Percentiles rank a stretch among this genome's conserved stretches.
Evolutionary conservation across 345 rosid species (phyloP).

Genomic region (Eucalyptus tenuipes): DNA sequence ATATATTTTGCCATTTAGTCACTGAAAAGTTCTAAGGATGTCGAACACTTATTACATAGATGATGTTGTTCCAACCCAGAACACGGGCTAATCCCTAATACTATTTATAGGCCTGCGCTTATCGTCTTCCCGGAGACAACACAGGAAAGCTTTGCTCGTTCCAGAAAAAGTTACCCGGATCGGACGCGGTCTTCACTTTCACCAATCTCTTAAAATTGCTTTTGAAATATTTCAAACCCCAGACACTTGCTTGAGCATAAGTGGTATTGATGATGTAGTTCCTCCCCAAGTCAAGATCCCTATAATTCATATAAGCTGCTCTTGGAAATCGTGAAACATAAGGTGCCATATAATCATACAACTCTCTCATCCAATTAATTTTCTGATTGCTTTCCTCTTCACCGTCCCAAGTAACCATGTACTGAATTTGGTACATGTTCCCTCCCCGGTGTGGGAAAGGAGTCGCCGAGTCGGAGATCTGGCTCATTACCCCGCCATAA

Average conservation of each 20-base stretch:
- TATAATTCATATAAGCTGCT: not conserved
- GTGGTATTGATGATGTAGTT: not conserved
- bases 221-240: not conserved
- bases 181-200: constrained; percentile 7
- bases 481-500: constrained; percentile 48
- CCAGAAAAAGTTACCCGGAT: constrained; percentile 12
- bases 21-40: not conserved
- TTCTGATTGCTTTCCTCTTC: constrained; percentile 8
- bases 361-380: constrained; percentile 34
- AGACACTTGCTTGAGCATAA: not conserved
- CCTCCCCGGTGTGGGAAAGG: constrained; percentile 36
- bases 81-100: too few relatives aligned
- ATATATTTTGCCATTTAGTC: not conserved
- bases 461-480: constrained; percentile 12
- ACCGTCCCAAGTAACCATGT: not conserved
- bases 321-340: not conserved
- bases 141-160: constrained; percentile 10
- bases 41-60: not conserved
- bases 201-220: constrained; percentile 7
- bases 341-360: constrained; percentile 32
- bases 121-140: not conserved
- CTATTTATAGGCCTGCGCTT: not conserved
- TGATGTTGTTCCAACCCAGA: not conserved
- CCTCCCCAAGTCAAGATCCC: not conserved
- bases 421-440: constrained; percentile 9